Base-by-base conservation (phyloP, 139 green algal genomes). In the Monoraphidium neglectum region DNA sequence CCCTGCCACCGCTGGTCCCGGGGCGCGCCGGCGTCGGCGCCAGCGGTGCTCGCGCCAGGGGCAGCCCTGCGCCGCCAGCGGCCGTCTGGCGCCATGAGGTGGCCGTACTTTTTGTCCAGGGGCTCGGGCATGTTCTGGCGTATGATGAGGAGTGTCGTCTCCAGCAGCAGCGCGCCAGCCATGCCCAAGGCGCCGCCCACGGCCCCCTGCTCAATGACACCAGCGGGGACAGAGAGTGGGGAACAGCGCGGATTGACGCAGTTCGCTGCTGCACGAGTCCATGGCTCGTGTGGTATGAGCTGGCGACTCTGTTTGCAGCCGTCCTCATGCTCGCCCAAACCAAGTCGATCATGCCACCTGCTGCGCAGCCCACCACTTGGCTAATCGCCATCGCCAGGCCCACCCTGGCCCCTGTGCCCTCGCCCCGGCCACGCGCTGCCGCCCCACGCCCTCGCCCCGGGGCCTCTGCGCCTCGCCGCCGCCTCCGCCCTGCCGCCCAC, bases 21-120 rank as follows among this genome's bases (percentile, higher is more conserved):
- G 13, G 12, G 47, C 47, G 13, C 16, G 47, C 47, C 13, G 13
- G 15, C 47, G 47, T 15, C 47, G 12, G 47, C 47, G 13, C 16
- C 13, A 24, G 12, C 16, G 13, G 13, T 56, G 12, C 13, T 15
- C 47, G 47, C 47, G 47, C 47, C 47, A 15, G 13, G 43, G 43
- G 68, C 80, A 96, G 36, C 95, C 90, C 18, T 97, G 95, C 84
- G 96, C 95, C 63, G 87, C 94, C 57, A 87, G 94, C 35, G 91
- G 75, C 38, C 82, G 84, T 33, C 68, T 84, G 26, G 94, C 89
- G 6, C 84, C 53, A 80, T 18, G 37, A 80, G 26, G 54, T 80
- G 75, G 16, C 37, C 37, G 65, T 80, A 80, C 30, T 64, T 80
- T 35, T 83, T 54, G 30, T 86, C 81, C 23, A 87, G 61, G 23